A percentile compares a stretch with the other conserved stretches of the same genome.
Evolutionary conservation across 164 flowering plant species (phyloP).

Genomic region (Dillenia turbinata): DNA sequence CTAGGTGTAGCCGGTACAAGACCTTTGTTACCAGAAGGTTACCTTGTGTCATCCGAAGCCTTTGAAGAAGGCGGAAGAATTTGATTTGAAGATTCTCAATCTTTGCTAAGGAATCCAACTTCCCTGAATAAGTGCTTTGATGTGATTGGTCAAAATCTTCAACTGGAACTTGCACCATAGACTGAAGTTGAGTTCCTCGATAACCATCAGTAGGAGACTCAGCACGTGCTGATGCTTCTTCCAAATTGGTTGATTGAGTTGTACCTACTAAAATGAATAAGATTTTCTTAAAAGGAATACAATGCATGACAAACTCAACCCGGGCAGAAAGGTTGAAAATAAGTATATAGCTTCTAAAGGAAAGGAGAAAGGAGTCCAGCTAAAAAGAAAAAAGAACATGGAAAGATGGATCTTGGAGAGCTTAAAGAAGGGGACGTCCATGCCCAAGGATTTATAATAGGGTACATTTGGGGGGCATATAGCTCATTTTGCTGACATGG

Average conservation of each 20-base stretch:
- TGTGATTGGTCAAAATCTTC: conserved; percentile 30
- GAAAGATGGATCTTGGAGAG: too few relatives aligned
- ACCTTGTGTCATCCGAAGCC: conserved; percentile 52
- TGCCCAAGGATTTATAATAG: too few relatives aligned
- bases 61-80: conserved; percentile 63
- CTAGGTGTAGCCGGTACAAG: conserved; percentile 74
- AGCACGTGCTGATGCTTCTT: conserved; percentile 16
- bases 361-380: too few relatives aligned
- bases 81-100: conserved; percentile 71
- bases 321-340: too few relatives aligned
- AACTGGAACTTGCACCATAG: conserved; percentile 13
- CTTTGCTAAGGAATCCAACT: conserved; percentile 49
- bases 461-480: too few relatives aligned
- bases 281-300: too few relatives aligned
- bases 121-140: conserved; percentile 18
- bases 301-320: too few relatives aligned
- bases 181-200: conserved; percentile 23
- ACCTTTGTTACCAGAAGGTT: conserved; percentile 73
- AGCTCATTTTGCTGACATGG: too few relatives aligned
- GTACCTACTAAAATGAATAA: conserved; percentile 21
- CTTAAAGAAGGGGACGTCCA: too few relatives aligned
- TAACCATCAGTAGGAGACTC: conserved; percentile 22
- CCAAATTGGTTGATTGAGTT: conserved; percentile 17
- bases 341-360: too few relatives aligned
- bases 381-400: too few relatives aligned